Conservation (phyloP, 192 early-diverging fungal species). For the Coemansia sp. region DNA sequence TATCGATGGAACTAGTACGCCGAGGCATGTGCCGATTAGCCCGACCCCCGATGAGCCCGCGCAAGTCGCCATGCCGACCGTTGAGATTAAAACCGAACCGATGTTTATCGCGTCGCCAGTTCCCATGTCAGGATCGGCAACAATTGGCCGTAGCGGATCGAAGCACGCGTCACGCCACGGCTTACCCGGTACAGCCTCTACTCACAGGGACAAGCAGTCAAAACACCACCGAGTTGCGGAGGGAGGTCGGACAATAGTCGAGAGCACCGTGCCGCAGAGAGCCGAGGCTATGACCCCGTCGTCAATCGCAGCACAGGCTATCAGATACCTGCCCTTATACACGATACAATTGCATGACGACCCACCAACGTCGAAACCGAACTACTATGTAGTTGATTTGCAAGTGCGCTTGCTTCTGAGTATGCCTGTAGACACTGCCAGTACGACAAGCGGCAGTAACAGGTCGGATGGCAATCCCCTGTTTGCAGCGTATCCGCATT, state of each 20-base stretch:
- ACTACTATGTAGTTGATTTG: constrained; percentile 68
- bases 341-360: constrained; percentile 63
- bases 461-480: constrained; percentile 38
- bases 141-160: background rate
- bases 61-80: constrained; percentile 11
- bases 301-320: constrained; percentile 52
- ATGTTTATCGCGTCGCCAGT: background rate
- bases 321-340: constrained; percentile 65
- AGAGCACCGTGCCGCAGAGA: constrained; percentile 6
- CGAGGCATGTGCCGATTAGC: constrained; percentile 1
- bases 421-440: constrained; percentile 41
- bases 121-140: background rate
- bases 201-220: background rate
- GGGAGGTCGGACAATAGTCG: constrained; percentile 36
- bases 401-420: constrained; percentile 66
- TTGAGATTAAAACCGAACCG: constrained; percentile 28
- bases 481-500: constrained; percentile 60
- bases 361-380: constrained; percentile 35
- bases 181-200: background rate
- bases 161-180: constrained; percentile 3
- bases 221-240: constrained; percentile 5
- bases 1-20: constrained; percentile 17
- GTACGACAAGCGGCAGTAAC: background rate
- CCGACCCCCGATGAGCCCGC: constrained; percentile 5
- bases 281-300: constrained; percentile 22